phyloP scores from a whole-genome alignment of 2,329 filamentous ascomycete genomes.

The Colletotrichum liaoningense region DNA sequence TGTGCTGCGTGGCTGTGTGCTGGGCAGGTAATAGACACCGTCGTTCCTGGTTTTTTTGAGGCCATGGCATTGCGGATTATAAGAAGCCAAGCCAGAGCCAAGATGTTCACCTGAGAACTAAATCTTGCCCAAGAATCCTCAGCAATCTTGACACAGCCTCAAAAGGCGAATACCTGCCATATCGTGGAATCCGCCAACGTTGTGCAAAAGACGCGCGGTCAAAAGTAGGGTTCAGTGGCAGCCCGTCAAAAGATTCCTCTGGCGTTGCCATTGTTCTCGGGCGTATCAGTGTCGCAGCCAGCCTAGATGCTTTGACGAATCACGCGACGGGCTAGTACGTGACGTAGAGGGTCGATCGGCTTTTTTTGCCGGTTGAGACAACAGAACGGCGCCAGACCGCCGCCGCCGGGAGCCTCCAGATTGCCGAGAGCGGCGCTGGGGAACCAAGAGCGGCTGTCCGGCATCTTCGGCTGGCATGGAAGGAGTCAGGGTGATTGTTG shows the following conservation, averaged over 20 bases:
- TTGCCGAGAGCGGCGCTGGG: slow-evolving; percentile 9
- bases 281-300: slow-evolving; percentile 21
- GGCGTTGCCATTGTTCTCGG: background rate
- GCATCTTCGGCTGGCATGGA: slow-evolving; percentile 18
- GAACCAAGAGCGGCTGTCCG: slow-evolving; percentile 15
- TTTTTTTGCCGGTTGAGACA: slow-evolving; percentile 26
- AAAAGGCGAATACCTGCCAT: background rate
- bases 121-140: background rate
- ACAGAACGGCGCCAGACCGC: slow-evolving; percentile 13
- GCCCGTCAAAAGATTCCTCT: background rate
- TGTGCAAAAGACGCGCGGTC: slow-evolving; percentile 10
- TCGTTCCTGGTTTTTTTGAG: background rate
- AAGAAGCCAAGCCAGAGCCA: slow-evolving; percentile 23
- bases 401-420: slow-evolving; percentile 5
- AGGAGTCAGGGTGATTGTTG: background rate
- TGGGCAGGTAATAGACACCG: slow-evolving; percentile 18
- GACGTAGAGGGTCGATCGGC: slow-evolving; percentile 30
- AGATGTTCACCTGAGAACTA: slow-evolving; percentile 7
- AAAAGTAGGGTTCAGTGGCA: background rate
- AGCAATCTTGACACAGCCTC: slow-evolving; percentile 8
- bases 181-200: background rate
- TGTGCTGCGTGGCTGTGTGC: slow-evolving; percentile 26
- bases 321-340: background rate
- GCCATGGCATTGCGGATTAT: background rate
- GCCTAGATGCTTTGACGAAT: slow-evolving; percentile 13